phyloP scores from a whole-genome alignment of 2,329 filamentous ascomycete genomes.

The Drechslerella coelobrocha region DNA sequence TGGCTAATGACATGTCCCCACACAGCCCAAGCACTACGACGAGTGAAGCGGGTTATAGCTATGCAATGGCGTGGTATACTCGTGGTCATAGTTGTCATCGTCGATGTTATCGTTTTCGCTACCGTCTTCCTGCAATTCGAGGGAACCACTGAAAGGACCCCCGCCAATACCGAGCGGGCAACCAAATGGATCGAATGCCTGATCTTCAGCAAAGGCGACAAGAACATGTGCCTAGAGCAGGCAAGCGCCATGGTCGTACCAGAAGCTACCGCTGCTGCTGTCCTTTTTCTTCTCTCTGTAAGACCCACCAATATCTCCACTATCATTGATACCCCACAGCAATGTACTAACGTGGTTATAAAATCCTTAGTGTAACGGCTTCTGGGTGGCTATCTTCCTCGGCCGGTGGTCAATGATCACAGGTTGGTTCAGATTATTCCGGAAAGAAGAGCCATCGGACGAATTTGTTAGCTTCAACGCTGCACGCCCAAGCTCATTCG shows the following conservation, averaged over 20 bases:
- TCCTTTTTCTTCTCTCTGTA: slow-evolving; percentile 81
- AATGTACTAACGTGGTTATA: slow-evolving; percentile 51
- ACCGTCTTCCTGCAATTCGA: slow-evolving; percentile 83
- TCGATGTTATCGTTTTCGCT: slow-evolving; percentile 92
- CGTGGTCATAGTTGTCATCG: slow-evolving; percentile 86
- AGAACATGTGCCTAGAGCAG: slow-evolving; percentile 69
- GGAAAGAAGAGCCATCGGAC: slow-evolving; percentile 64
- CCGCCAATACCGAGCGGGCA: slow-evolving; percentile 66
- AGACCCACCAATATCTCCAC: slow-evolving; percentile 57
- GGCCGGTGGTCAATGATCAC: slow-evolving; percentile 82
- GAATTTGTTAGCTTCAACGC: slow-evolving; percentile 93
- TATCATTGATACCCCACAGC: slow-evolving; percentile 27
- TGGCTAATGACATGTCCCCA: slow-evolving; percentile 57
- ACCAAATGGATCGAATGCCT: slow-evolving; percentile 76
- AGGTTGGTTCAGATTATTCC: slow-evolving; percentile 78
- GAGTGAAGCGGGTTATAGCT: slow-evolving; percentile 82
- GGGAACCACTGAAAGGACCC: slow-evolving; percentile 72
- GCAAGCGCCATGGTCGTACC: slow-evolving; percentile 72
- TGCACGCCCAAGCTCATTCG: slow-evolving; percentile 68
- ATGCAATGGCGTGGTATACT: slow-evolving; percentile 94
- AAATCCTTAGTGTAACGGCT: slow-evolving; percentile 73
- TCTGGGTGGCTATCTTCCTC: slow-evolving; percentile 83
- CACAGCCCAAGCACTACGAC: slow-evolving; percentile 84
- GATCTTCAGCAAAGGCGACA: slow-evolving; percentile 65
- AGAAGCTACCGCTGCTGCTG: slow-evolving; percentile 77